phyloP scores from a whole-genome alignment of 306 rosid species.

The Potentilla sterilis region DNA sequence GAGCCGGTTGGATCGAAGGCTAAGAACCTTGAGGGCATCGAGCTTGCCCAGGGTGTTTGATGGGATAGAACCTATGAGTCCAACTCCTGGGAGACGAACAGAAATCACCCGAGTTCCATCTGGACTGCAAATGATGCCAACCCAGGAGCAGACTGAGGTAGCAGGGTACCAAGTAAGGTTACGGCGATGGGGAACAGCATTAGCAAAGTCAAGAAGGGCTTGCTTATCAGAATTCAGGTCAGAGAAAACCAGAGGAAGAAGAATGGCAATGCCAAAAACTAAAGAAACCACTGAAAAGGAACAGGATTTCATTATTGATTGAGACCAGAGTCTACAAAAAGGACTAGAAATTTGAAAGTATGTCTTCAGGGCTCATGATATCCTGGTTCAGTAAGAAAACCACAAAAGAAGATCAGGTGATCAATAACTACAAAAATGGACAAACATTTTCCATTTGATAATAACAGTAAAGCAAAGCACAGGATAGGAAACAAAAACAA shows the following conservation, averaged over 20 bases:
- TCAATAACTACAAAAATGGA: neutral
- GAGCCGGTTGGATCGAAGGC: conserved; percentile 86
- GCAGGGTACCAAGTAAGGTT: conserved; percentile 52
- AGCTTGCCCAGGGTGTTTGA: conserved; percentile 73
- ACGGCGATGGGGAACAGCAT: conserved; percentile 65
- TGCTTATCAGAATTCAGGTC: conserved; percentile 68
- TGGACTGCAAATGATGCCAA: conserved; percentile 53
- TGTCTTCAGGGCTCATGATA: conserved; percentile 34
- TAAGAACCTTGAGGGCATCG: conserved; percentile 58
- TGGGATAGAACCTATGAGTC: conserved; percentile 74
- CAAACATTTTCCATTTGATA: neutral
- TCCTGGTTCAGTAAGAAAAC: conserved; percentile 50
- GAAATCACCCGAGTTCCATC: conserved; percentile 46
- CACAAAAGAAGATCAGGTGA: conserved; percentile 33
- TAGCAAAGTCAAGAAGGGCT: conserved; percentile 67
- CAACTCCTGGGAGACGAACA: conserved; percentile 81
- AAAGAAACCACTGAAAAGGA: conserved; percentile 34
- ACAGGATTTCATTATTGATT: conserved; percentile 51
- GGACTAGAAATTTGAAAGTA: conserved; percentile 28
- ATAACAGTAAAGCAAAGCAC: neutral
- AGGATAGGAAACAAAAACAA: neutral
- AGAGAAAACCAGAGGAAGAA: conserved; percentile 49
- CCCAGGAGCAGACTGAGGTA: conserved; percentile 62
- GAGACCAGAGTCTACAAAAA: conserved; percentile 20
- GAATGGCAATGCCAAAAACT: conserved; percentile 39